phyloP scores from a whole-genome alignment of 2,329 filamentous ascomycete genomes.

The Canariomyces notabilis region DNA sequence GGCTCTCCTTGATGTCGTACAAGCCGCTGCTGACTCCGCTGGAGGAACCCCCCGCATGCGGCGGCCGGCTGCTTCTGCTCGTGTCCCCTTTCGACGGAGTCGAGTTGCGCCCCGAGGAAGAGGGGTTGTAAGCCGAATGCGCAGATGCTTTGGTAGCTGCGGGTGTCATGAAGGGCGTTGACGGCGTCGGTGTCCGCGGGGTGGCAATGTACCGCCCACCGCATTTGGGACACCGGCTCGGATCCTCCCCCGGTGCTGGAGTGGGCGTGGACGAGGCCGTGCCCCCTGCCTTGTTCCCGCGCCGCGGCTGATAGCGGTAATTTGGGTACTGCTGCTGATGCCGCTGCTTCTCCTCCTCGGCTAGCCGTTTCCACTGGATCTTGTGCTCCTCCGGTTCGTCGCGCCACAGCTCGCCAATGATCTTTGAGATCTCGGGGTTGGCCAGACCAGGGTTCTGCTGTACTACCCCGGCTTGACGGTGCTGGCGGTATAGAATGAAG shows the following conservation, averaged over 20 bases:
- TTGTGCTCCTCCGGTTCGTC: slow-evolving; percentile 69
- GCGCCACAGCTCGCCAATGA: slow-evolving; percentile 91
- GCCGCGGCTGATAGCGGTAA: slow-evolving; percentile 88
- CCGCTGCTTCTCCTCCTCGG: slow-evolving; percentile 86
- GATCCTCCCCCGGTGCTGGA: slow-evolving; percentile 41
- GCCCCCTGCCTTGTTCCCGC: slow-evolving; percentile 42
- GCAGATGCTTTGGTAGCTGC: slow-evolving; percentile 3
- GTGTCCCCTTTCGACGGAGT: not conserved
- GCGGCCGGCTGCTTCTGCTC: slow-evolving; percentile 4
- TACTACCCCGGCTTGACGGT: slow-evolving; percentile 79
- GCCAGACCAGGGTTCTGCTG: slow-evolving; percentile 80
- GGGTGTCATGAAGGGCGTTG: slow-evolving; percentile 40
- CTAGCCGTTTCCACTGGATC: slow-evolving; percentile 80
- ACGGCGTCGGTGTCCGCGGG: slow-evolving; percentile 57
- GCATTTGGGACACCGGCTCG: slow-evolving; percentile 64
- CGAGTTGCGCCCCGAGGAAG: not conserved
- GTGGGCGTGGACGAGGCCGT: slow-evolving; percentile 7
- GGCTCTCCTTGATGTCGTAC: slow-evolving; percentile 37
- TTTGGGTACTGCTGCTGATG: slow-evolving; percentile 88
- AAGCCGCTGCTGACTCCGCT: slow-evolving; percentile 15
- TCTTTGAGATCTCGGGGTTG: slow-evolving; percentile 95
- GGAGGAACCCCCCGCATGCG: slow-evolving; percentile 6
- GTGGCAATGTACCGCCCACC: slow-evolving; percentile 62
- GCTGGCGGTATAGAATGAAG: slow-evolving; percentile 95
- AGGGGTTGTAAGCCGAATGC: slow-evolving; percentile 3